Evolutionary conservation across 2,329 filamentous ascomycete genomes (phyloP).

Genomic region (Aspergillus uvarum): DNA sequence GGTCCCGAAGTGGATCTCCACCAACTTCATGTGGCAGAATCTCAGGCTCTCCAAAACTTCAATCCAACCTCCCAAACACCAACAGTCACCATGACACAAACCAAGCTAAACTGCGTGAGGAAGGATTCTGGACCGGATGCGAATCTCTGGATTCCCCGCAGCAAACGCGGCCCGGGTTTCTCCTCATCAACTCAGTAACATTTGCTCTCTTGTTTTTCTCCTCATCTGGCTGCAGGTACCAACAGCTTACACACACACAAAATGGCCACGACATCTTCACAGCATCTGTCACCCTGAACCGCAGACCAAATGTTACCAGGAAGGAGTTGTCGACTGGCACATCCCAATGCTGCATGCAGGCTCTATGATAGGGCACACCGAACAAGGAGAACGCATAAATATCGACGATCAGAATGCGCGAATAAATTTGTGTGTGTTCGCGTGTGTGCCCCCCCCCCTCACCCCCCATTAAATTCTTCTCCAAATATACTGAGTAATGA

Average conservation of each 20-base stretch:
- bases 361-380: background rate
- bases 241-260: background rate
- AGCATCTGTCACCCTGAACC: background rate
- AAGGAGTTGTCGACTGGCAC: background rate
- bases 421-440: conserved; percentile 8
- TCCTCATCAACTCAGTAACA: background rate
- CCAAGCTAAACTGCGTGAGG: conserved; percentile 19
- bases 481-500: conserved; percentile 2
- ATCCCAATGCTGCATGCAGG: background rate
- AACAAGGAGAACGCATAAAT: background rate
- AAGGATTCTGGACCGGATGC: conserved; percentile 25
- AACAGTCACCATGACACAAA: conserved; percentile 9
- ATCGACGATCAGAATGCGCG: conserved; percentile 13
- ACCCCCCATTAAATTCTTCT: background rate
- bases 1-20: conserved; percentile 12
- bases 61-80: conserved; percentile 11
- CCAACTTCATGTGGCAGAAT: conserved; percentile 19
- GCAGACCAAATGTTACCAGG: background rate
- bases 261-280: background rate
- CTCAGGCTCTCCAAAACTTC: background rate
- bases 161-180: conserved; percentile 17
- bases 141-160: conserved; percentile 18
- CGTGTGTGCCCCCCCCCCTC: background rate
- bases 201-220: background rate
- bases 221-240: background rate